Percentiles rank a stretch among this genome's conserved stretches.
phyloP scores from a whole-genome alignment of 2,329 filamentous ascomycete genomes.

The Coniella lustricola region DNA sequence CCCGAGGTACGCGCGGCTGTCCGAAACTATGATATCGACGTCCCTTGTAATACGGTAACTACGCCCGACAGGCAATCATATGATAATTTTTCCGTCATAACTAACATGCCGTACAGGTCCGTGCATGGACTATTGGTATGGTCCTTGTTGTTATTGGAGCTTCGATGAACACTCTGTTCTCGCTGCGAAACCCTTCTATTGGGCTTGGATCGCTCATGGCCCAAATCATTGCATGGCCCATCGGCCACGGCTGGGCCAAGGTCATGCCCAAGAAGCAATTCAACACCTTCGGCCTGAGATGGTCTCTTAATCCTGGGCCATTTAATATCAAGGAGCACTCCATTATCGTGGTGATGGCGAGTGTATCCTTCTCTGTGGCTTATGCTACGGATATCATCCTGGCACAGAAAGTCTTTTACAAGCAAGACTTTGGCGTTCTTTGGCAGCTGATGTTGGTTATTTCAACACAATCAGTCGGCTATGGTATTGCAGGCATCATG shows the following conservation, averaged over 20 bases:
- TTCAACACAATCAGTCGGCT: slow-evolving; percentile 62
- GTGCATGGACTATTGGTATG: slow-evolving; percentile 56
- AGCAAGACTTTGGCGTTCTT: slow-evolving; percentile 57
- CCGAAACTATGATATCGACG: slow-evolving; percentile 55
- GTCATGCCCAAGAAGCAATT: slow-evolving; percentile 45
- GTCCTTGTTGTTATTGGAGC: slow-evolving; percentile 49
- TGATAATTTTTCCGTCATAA: no score
- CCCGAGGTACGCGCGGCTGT: slow-evolving; percentile 60
- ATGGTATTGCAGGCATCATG: slow-evolving; percentile 63
- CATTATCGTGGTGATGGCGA: slow-evolving; percentile 64
- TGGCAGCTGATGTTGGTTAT: slow-evolving; percentile 63
- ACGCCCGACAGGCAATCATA: no score
- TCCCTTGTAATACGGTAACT: slow-evolving; percentile 59
- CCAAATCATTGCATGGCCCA: slow-evolving; percentile 57
- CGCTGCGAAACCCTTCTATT: slow-evolving; percentile 54
- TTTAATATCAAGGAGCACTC: slow-evolving; percentile 67
- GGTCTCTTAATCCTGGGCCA: slow-evolving; percentile 58
- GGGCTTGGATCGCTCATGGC: slow-evolving; percentile 54
- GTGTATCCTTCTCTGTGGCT: slow-evolving; percentile 61
- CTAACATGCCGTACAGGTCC: slow-evolving; percentile 7
- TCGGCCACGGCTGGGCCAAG: slow-evolving; percentile 54
- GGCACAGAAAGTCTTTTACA: slow-evolving; percentile 65
- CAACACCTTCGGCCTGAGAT: slow-evolving; percentile 44
- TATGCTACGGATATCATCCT: slow-evolving; percentile 71
- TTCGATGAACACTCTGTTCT: slow-evolving; percentile 58